Conservation (phyloP, 164 flowering plant genomes). For the Chimonanthus praecox region DNA sequence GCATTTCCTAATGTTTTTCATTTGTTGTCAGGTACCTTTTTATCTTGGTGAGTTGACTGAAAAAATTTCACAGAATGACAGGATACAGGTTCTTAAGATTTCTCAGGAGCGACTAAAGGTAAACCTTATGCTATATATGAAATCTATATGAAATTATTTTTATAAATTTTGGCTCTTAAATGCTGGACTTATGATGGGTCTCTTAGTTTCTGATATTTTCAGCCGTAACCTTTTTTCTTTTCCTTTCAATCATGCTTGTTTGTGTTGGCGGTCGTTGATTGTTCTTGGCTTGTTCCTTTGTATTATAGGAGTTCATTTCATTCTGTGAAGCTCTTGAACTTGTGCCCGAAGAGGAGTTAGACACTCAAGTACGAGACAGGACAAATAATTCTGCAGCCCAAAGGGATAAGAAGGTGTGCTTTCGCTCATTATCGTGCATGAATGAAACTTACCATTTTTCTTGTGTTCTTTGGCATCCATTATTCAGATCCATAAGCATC, state of each 20-base stretch:
- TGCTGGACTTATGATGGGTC: background rate
- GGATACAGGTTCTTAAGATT: constrained; percentile 54
- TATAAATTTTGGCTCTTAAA: background rate
- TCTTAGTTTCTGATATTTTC: background rate
- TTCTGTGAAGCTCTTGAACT: constrained; percentile 97
- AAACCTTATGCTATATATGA: constrained; percentile 1
- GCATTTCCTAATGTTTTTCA: background rate
- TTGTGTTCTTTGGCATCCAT: background rate
- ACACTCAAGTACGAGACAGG: constrained; percentile 32
- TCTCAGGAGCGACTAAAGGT: constrained; percentile 86
- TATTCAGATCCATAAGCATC: background rate
- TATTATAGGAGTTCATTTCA: constrained; percentile 70
- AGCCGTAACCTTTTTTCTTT: background rate
- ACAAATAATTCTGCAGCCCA: constrained; percentile 46
- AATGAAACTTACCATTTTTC: background rate
- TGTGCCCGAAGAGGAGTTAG: constrained; percentile 79
- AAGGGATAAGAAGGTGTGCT: constrained; percentile 78
- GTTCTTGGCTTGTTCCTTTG: background rate
- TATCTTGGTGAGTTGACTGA: constrained; percentile 89
- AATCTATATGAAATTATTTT: background rate
- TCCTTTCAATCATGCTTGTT: background rate
- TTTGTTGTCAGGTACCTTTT: constrained; percentile 60
- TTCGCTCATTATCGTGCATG: background rate
- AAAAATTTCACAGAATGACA: constrained; percentile 54
- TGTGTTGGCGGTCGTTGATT: background rate